These are phyloP conservation scores for Tephrocybe sp. DNA, from an alignment of 768 basidiomycete species.

Conservation along the genomic window DNA sequence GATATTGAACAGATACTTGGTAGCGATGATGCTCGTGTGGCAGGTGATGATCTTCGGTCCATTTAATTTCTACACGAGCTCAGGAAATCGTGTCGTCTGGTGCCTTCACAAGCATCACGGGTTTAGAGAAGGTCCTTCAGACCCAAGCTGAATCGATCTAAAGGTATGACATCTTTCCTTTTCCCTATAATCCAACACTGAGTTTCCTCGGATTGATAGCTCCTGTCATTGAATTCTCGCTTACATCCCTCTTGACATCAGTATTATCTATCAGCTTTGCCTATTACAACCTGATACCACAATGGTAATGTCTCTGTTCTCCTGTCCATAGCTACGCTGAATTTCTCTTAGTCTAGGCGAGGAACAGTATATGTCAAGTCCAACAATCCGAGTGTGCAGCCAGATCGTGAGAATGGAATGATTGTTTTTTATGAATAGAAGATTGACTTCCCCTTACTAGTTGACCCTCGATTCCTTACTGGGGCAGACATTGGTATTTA, in stretches of 20 bases:
- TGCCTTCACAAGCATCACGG: conserved; percentile 5
- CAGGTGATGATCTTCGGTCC: background rate
- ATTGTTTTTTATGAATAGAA: background rate
- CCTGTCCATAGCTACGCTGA: too few species aligned
- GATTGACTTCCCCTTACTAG: background rate
- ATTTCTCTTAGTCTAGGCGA: background rate
- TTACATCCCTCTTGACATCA: too few species aligned
- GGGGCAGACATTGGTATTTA: conserved; percentile 6
- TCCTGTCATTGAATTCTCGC: conserved; percentile 9
- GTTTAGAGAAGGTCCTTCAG: conserved; percentile 4
- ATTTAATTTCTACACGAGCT: background rate
- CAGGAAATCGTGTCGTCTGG: conserved; percentile 8
- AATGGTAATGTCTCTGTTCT: background rate
- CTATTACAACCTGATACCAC: conserved; percentile 7
- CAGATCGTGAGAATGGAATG: conserved; percentile 1
- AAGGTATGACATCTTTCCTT: too few species aligned
- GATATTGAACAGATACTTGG: conserved; percentile 9
- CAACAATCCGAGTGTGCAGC: conserved; percentile 13
- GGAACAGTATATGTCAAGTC: conserved; percentile 11
- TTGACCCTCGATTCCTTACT: conserved; percentile 11
- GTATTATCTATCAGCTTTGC: background rate
- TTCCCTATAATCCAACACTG: background rate
- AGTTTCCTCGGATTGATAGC: conserved; percentile 4
- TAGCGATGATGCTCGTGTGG: background rate
- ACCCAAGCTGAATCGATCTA: conserved; percentile 4